Evolutionary conservation across 768 basidiomycete species (phyloP).

Genomic region (Suillus subaureus): DNA sequence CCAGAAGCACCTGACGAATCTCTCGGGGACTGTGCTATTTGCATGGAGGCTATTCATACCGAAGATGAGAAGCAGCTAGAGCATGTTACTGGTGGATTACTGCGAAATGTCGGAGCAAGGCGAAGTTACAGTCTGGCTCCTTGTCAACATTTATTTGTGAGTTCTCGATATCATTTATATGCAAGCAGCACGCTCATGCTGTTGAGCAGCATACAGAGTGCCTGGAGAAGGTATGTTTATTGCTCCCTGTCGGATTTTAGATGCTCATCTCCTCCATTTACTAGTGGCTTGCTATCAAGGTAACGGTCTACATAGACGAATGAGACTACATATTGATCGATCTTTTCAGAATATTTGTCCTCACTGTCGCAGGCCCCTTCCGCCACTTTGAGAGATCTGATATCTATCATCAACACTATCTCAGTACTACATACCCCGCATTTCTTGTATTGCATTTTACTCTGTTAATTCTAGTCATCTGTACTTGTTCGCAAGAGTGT

Average conservation of each 20-base stretch:
- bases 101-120: slow-evolving; percentile 41
- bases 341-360: slow-evolving; percentile 79
- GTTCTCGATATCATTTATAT: slow-evolving; percentile 26
- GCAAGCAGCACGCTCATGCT: not conserved
- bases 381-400: slow-evolving; percentile 58
- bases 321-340: not conserved
- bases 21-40: slow-evolving; percentile 88
- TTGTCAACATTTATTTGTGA: slow-evolving; percentile 86
- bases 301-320: slow-evolving; percentile 21
- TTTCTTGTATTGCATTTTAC: not conserved
- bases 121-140: slow-evolving; percentile 85
- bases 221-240: slow-evolving; percentile 63
- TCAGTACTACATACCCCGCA: not conserved
- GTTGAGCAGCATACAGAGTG: slow-evolving; percentile 76
- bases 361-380: slow-evolving; percentile 83
- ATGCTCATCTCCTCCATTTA: slow-evolving; percentile 15
- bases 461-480: not conserved
- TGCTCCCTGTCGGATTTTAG: slow-evolving; percentile 6
- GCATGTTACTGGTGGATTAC: slow-evolving; percentile 40
- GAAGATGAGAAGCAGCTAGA: slow-evolving; percentile 44
- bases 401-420: not conserved
- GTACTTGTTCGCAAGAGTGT: not conserved
- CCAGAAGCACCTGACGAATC: slow-evolving; percentile 75
- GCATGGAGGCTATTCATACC: slow-evolving; percentile 83
- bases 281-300: slow-evolving; percentile 80